Conservation (phyloP, 1,284 basidiomycete genomes). For the Vanrija humicola region DNA sequence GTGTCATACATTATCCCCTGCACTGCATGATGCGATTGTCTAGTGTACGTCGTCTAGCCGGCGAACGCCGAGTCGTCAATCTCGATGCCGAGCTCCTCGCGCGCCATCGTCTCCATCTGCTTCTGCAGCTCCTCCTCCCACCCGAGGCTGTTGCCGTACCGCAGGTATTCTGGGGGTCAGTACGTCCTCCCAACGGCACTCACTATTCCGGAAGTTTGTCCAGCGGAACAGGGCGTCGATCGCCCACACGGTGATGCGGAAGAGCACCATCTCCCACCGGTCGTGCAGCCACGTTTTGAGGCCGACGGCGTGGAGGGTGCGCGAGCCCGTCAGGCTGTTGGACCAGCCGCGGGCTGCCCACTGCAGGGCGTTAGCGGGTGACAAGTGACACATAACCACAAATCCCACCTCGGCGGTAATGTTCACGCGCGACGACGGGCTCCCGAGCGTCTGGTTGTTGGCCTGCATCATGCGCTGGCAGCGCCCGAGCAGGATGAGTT, state of each 20-base stretch:
- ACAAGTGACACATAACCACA: not conserved
- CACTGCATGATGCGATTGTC: no score
- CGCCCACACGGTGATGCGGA: slow-evolving; percentile 47
- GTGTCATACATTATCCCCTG: no score
- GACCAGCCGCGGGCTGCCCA: slow-evolving; percentile 51
- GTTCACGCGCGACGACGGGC: slow-evolving; percentile 80
- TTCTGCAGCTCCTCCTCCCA: slow-evolving; percentile 46
- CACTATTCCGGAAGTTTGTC: slow-evolving; percentile 41
- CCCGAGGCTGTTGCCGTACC: slow-evolving; percentile 35
- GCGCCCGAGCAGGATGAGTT: slow-evolving; percentile 73
- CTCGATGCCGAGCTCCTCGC: slow-evolving; percentile 53
- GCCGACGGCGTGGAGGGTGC: slow-evolving; percentile 44
- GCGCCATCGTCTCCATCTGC: slow-evolving; percentile 50
- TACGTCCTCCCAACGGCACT: slow-evolving; percentile 12
- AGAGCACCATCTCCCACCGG: slow-evolving; percentile 44
- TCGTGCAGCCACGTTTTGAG: slow-evolving; percentile 45
- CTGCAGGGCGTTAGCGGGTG: slow-evolving; percentile 17
- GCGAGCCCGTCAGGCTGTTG: slow-evolving; percentile 56
- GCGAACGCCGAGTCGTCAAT: slow-evolving; percentile 49
- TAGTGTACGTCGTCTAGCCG: slow-evolving; percentile 27
- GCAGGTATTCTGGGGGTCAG: not conserved
- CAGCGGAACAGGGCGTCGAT: slow-evolving; percentile 51
- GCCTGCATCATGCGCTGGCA: slow-evolving; percentile 67
- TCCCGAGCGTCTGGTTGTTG: slow-evolving; percentile 62
- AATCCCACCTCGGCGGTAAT: slow-evolving; percentile 60